Evolutionary conservation across 805 yeast species (phyloP).

Genomic region (Ogataea kodamae): DNA sequence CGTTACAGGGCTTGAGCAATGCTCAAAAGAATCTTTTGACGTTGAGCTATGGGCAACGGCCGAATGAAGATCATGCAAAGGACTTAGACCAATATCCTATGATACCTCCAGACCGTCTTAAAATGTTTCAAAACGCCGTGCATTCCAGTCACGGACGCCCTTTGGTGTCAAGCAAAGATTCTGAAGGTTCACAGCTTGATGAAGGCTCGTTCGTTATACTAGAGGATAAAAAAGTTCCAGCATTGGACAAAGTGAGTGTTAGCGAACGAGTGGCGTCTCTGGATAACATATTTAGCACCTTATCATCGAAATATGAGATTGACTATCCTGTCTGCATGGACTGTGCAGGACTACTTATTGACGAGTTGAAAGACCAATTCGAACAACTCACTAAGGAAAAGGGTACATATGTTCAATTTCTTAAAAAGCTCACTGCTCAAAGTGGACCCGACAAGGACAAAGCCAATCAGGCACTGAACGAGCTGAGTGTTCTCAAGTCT

Average conservation of each 20-base stretch:
- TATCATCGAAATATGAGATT: conserved; percentile 74
- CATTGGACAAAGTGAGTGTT: conserved; percentile 27
- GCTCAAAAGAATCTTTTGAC: conserved; percentile 56
- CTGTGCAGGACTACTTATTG: conserved; percentile 66
- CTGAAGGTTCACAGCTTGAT: conserved; percentile 14
- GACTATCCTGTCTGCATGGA: conserved; percentile 88
- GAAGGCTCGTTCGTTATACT: conserved; percentile 32
- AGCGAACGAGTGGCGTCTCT: conserved; percentile 44
- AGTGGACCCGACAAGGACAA: conserved; percentile 42
- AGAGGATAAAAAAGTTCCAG: conserved; percentile 17
- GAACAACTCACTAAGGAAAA: conserved; percentile 74
- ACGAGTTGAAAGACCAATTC: conserved; percentile 62
- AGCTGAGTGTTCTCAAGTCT: conserved; percentile 42
- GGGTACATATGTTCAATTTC: conserved; percentile 69
- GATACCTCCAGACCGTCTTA: conserved; percentile 39
- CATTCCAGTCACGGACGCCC: conserved; percentile 26
- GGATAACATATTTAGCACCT: conserved; percentile 63
- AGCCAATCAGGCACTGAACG: conserved; percentile 43
- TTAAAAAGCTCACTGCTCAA: conserved; percentile 63
- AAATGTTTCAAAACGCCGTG: conserved; percentile 34
- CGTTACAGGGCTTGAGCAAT: conserved; percentile 47
- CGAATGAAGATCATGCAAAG: conserved; percentile 16
- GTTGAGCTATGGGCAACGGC: conserved; percentile 28
- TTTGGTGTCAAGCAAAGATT: conserved; percentile 10
- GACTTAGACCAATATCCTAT: conserved; percentile 26